Conservation (phyloP, 768 basidiomycete genomes). For the Collybiopsis confluens region DNA sequence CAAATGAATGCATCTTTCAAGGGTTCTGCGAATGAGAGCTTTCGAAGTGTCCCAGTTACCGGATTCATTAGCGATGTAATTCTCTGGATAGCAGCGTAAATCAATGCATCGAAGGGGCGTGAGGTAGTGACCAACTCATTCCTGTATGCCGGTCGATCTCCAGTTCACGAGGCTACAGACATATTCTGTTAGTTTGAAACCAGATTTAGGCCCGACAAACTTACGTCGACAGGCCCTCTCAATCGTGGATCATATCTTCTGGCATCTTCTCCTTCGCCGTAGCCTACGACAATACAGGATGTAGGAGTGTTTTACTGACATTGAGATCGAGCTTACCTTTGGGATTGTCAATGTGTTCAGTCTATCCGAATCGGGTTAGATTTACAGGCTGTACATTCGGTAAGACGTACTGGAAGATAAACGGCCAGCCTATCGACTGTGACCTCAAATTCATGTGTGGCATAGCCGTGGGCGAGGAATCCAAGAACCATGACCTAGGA, state of each 20-base stretch:
- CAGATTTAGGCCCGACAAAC: neutral
- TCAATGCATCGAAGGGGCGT: too few species aligned
- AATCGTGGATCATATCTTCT: constrained; percentile 71
- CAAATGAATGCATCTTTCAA: constrained; percentile 75
- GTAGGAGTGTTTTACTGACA: neutral
- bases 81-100: constrained; percentile 34
- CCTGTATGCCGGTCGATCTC: constrained; percentile 82
- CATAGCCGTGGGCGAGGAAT: constrained; percentile 82
- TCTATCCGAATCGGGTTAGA: constrained; percentile 30
- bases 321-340: constrained; percentile 36
- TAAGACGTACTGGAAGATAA: constrained; percentile 68
- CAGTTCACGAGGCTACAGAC: constrained; percentile 64
- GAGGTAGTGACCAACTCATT: constrained; percentile 46
- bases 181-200: neutral
- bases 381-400: neutral
- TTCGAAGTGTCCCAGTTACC: constrained; percentile 89
- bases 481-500: too few species aligned
- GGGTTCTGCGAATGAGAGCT: constrained; percentile 65
- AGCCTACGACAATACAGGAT: constrained; percentile 30
- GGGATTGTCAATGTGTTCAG: constrained; percentile 90
- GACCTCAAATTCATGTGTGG: constrained; percentile 82
- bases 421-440: constrained; percentile 77
- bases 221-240: constrained; percentile 77
- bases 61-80: constrained; percentile 84
- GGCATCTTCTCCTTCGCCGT: constrained; percentile 81